phyloP scores from a whole-genome alignment of 345 rosid species.

The Alliaria petiolata region DNA sequence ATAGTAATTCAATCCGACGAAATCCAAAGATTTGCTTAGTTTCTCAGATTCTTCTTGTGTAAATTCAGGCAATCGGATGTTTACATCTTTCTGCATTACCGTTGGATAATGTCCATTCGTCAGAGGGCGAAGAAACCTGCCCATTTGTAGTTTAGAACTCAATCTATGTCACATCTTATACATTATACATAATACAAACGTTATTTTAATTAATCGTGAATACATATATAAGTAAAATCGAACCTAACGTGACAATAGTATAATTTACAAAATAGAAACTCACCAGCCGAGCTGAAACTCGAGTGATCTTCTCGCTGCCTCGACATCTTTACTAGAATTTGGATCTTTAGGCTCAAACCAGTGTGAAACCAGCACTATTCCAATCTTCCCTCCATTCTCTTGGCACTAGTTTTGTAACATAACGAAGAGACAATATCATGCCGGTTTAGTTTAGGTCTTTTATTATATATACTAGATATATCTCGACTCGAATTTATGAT shows the following conservation, averaged over 20 bases:
- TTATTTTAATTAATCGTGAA: too few relatives aligned
- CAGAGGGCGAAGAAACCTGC: conserved; percentile 31
- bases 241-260: too few relatives aligned
- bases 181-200: too few relatives aligned
- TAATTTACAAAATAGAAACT: neutral
- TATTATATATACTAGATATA: too few relatives aligned
- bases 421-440: too few relatives aligned
- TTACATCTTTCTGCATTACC: neutral
- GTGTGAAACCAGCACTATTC: conserved; percentile 31
- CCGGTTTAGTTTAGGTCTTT: too few relatives aligned
- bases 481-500: too few relatives aligned
- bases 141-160: neutral
- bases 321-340: neutral
- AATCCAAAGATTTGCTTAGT: conserved; percentile 21
- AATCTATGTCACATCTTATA: too few relatives aligned
- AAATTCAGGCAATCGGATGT: neutral
- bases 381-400: conserved; percentile 29
- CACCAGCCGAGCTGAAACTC: conserved; percentile 36
- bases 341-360: conserved; percentile 32
- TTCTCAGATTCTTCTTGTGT: conserved; percentile 15
- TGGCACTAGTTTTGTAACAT: conserved; percentile 13
- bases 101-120: conserved; percentile 28
- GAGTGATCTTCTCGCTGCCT: conserved; percentile 31
- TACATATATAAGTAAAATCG: too few relatives aligned
- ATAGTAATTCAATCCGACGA: conserved; percentile 36